These are phyloP conservation scores for Clavariopsis aquatica DNA, from an alignment of 495 filamentous ascomycete genomes.

Conservation along the genomic window DNA sequence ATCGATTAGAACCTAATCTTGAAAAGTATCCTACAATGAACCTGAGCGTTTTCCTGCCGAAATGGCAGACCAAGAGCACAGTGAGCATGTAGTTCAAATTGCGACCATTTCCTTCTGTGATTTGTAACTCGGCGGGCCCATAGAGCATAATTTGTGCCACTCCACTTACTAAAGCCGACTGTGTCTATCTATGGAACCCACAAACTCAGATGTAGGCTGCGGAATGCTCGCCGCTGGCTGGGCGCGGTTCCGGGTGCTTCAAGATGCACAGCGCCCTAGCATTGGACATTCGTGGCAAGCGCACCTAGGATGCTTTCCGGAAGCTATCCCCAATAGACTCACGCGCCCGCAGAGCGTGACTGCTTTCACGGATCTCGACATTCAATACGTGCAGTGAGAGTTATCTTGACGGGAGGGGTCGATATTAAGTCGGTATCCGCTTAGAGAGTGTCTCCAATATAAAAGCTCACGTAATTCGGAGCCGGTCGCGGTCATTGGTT, in stretches of 20 bases:
- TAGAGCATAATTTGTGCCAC: not conserved
- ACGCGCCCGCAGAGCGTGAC: slow-evolving; percentile 12
- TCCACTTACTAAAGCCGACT: no score
- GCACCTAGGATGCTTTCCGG: not conserved
- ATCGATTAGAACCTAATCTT: no score
- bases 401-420: slow-evolving; percentile 13
- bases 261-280: slow-evolving; percentile 6
- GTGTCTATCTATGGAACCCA: no score
- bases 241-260: not conserved
- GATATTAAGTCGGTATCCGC: slow-evolving; percentile 24
- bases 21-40: no score
- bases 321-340: slow-evolving; percentile 17
- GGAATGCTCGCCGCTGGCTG: not conserved
- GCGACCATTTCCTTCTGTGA: no score
- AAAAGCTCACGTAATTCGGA: slow-evolving; percentile 23
- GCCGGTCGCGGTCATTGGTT: not conserved
- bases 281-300: not conserved
- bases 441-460: slow-evolving; percentile 3
- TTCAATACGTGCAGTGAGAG: not conserved
- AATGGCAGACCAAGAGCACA: no score
- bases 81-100: no score
- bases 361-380: not conserved
- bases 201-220: not conserved
- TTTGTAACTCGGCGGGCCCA: not conserved
- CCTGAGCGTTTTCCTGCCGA: no score